Conservation (phyloP, 169 alveolate species). For the Sarcocystis neurona region DNA sequence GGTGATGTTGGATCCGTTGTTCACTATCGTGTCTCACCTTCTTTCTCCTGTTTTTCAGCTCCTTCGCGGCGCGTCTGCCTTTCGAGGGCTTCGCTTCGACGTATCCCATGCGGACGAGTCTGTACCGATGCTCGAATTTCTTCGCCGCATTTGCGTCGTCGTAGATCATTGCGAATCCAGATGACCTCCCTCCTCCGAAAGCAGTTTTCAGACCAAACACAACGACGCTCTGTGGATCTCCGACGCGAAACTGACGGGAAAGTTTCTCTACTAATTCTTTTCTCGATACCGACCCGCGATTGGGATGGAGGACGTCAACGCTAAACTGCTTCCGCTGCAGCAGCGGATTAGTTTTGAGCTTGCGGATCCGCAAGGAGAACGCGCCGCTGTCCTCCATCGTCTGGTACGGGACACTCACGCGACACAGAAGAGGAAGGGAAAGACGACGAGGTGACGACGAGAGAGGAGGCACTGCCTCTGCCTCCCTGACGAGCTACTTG, state of each 20-base stretch:
- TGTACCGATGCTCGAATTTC: constrained; percentile 86
- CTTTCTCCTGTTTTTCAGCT: constrained; percentile 65
- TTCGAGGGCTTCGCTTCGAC: constrained; percentile 55
- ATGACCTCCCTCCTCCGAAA: constrained; percentile 96
- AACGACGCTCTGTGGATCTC: constrained; percentile 74
- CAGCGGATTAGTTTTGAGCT: constrained; percentile 88
- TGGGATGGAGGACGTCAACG: constrained; percentile 92
- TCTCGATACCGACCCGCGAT: constrained; percentile 89
- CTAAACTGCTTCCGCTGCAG: constrained; percentile 88
- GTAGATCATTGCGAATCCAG: constrained; percentile 94
- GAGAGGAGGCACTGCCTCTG: too few species aligned
- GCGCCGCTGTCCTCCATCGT: constrained; percentile 54
- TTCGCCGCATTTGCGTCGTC: constrained; percentile 88
- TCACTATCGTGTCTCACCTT: constrained; percentile 50
- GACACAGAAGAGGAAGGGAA: background rate
- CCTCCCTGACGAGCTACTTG: too few species aligned
- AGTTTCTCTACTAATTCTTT: constrained; percentile 87
- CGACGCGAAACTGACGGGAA: constrained; percentile 80
- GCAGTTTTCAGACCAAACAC: constrained; percentile 92
- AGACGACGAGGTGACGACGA: background rate
- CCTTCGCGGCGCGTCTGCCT: constrained; percentile 65
- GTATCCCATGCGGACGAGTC: constrained; percentile 71
- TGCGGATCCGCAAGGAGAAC: constrained; percentile 83
- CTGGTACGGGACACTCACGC: too few species aligned
- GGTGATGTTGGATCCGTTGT: background rate